Base-by-base conservation (phyloP, 2,329 filamentous ascomycete genomes). In the Meredithiella fracta region DNA sequence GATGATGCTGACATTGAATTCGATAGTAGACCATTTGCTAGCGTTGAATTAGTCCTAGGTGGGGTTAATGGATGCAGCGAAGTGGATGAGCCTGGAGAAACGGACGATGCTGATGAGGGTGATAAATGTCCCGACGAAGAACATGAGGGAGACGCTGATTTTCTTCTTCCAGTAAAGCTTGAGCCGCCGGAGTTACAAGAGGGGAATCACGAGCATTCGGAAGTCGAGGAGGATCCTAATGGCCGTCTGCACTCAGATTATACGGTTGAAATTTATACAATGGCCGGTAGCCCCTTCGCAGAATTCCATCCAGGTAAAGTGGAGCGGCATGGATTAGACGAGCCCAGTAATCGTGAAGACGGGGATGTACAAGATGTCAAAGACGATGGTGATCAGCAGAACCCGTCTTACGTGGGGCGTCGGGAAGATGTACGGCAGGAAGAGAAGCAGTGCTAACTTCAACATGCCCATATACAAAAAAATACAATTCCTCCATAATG, bases 381-480 rank as follows among this genome's bases (percentile, higher is more conserved):
- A 66, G 3, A 61, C 60, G 37, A 75, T 61, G 0, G 72, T 73
- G n/a, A 59, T 67, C 65, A 68, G 70, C 4, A 77, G 65, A 11
- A 73, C 50, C 4, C 64, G 65, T 14, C 68, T 67, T 8, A 76
- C 68, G 2, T 51, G 57, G 0, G 54, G 58, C 0, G 64, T 62
- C 0, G 73, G 73, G 59, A 80, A 80, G 56, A 80, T 73, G 54
- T 74, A 71, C 3, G 76, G 65, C 61, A 78, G 79, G 63, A 80
- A 78, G 61, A 74, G 68, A 1, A 80, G 65, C 23, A 80, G 66
- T 0, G 75, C 70, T 3, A 76, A 63, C 60, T 79, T 77, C 15
- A 75, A 67, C 25, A 75, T 64, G 1, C 71, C 65, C 11, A 76
- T 63, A 15, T 72, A 65, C 2, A 64, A 54, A 61, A n/a, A 77